These are phyloP conservation scores for Kurtzmaniella quercitrusa DNA, from an alignment of 1,139 yeast species.

Conservation along the genomic window DNA sequence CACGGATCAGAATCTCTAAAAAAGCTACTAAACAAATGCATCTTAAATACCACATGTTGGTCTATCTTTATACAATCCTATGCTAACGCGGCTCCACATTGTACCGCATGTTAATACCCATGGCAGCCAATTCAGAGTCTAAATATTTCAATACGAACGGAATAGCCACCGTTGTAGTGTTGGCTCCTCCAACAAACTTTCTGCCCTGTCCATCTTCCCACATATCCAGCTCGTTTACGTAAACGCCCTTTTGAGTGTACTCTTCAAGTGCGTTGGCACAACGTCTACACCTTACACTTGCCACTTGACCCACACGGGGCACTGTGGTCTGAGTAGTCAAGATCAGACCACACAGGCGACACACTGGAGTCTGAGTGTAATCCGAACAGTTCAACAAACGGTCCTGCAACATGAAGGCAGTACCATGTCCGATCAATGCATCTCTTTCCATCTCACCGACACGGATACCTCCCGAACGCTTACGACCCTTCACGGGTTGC, in stretches of 20 bases:
- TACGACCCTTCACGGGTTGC: slow-evolving; percentile 99
- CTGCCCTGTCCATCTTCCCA: slow-evolving; percentile 99
- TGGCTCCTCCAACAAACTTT: slow-evolving; percentile 85
- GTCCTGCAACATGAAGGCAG: slow-evolving; percentile 94
- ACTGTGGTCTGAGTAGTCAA: slow-evolving; percentile 86
- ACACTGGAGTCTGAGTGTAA: slow-evolving; percentile 84
- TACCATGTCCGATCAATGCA: slow-evolving; percentile 97
- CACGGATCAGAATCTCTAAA: no score
- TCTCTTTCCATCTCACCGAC: slow-evolving; percentile 99
- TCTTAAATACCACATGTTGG: neutral
- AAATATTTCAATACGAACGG: slow-evolving; percentile 95
- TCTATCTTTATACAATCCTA: slow-evolving; percentile 1
- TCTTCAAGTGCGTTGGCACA: slow-evolving; percentile 69
- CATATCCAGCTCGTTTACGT: slow-evolving; percentile 67
- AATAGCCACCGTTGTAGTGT: slow-evolving; percentile 91
- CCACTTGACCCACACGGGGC: slow-evolving; percentile 80
- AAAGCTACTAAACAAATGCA: no score
- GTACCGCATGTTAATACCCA: slow-evolving; percentile 94
- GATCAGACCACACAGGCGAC: slow-evolving; percentile 92
- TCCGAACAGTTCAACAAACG: slow-evolving; percentile 94
- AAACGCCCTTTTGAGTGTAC: slow-evolving; percentile 34
- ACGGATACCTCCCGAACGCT: slow-evolving; percentile 99
- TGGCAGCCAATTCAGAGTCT: slow-evolving; percentile 93
- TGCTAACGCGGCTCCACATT: slow-evolving; percentile 61
- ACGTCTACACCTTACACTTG: slow-evolving; percentile 83